A percentile compares a stretch with the other conserved stretches of the same genome.
Evolutionary conservation across 257 asterid species (phyloP).

Genomic region (Asclepias syriaca): DNA sequence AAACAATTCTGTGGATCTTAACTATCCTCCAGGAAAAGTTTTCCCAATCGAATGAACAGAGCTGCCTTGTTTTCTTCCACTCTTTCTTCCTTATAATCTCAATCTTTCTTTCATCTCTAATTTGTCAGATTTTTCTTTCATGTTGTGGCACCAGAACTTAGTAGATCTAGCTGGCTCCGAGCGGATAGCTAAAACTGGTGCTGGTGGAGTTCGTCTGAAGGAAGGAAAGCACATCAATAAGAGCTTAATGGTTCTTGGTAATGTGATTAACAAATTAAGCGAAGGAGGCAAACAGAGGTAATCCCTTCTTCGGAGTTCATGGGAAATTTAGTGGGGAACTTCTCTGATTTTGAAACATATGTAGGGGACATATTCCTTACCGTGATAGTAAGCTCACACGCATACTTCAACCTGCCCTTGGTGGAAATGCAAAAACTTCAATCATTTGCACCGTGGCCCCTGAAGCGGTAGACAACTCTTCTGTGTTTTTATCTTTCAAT

Average conservation of each 20-base stretch:
- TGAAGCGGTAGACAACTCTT: constrained; percentile 64
- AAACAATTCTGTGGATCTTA: not conserved
- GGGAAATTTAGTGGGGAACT: constrained; percentile 11
- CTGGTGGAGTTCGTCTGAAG: constrained; percentile 95
- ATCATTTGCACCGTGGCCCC: constrained; percentile 95
- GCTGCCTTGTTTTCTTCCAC: not conserved
- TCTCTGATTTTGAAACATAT: constrained; percentile 16
- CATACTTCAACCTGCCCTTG: constrained; percentile 97
- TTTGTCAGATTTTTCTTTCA: constrained; percentile 12
- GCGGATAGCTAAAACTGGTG: constrained; percentile 94
- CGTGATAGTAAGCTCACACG: constrained; percentile 99
- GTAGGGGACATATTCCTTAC: constrained; percentile 96
- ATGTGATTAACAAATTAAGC: constrained; percentile 90
- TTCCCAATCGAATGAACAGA: not conserved
- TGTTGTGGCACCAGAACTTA: constrained; percentile 50
- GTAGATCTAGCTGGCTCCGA: constrained; percentile 99
- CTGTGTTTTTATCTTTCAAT: constrained; percentile 7
- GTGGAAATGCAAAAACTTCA: constrained; percentile 98
- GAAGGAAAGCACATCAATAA: constrained; percentile 98
- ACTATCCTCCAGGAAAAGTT: not conserved
- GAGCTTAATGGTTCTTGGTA: constrained; percentile 97
- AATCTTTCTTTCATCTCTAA: not conserved
- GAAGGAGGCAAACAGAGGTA: constrained; percentile 98
- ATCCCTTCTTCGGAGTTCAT: not conserved
- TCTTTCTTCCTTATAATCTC: constrained; percentile 5